Evolutionary conservation across 2,329 filamentous ascomycete species (phyloP).

Genomic region (Neoascochyta sp.): DNA sequence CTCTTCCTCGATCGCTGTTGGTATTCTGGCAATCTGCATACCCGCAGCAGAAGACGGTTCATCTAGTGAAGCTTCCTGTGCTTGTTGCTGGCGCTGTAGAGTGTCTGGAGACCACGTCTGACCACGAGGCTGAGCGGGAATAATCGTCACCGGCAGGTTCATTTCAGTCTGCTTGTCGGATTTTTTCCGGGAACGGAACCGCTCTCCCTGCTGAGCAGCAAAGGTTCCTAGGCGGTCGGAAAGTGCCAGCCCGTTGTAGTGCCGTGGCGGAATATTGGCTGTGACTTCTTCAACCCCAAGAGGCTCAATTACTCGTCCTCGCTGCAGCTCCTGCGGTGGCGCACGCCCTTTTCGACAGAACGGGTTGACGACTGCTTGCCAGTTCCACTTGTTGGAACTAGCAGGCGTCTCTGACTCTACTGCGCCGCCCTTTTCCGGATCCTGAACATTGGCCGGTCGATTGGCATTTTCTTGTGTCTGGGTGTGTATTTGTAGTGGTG

Average conservation of each 20-base stretch:
- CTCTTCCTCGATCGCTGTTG: constrained; percentile 17
- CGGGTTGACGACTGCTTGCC: constrained; percentile 53
- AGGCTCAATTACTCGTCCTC: constrained; percentile 51
- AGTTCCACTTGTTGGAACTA: constrained; percentile 37
- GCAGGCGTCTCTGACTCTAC: constrained; percentile 8
- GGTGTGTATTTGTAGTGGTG: too few relatives aligned
- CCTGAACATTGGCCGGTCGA: constrained; percentile 16
- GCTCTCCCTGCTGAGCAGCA: constrained; percentile 48
- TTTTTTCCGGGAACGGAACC: constrained; percentile 40
- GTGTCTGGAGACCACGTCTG: constrained; percentile 53
- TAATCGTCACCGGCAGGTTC: constrained; percentile 56
- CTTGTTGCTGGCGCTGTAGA: constrained; percentile 19
- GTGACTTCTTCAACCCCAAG: constrained; percentile 33
- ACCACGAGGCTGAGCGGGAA: constrained; percentile 56
- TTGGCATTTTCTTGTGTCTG: constrained; percentile 3
- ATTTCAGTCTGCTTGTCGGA: constrained; percentile 33
- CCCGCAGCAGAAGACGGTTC: constrained; percentile 7
- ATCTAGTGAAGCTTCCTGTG: neutral
- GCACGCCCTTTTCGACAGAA: constrained; percentile 58
- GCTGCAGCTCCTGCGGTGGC: constrained; percentile 58
- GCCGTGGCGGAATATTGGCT: constrained; percentile 40
- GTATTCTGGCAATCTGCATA: constrained; percentile 14
- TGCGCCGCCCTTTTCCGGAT: constrained; percentile 31
- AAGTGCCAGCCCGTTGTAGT: constrained; percentile 44
- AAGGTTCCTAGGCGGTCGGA: constrained; percentile 48